A percentile compares a stretch with the other conserved stretches of the same genome.
phyloP scores from a whole-genome alignment of 225 moss, liverwort and hornwort species.

The Pseudoscleropodium purum region DNA sequence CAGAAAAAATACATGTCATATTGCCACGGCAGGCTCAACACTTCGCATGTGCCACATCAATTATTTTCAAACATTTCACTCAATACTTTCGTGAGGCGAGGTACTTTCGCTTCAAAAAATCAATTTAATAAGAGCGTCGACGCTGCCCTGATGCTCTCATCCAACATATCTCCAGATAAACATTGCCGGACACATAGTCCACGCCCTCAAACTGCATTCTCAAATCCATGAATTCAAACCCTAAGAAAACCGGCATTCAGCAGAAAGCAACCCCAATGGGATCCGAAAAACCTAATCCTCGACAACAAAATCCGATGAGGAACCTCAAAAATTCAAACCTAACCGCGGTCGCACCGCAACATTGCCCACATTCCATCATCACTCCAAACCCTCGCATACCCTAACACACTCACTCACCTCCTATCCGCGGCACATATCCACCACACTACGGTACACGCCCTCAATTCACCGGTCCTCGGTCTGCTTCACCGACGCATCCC shows the following conservation, averaged over 20 bases:
- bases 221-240: not conserved
- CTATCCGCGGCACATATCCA: not conserved
- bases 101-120: not conserved
- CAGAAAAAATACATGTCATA: not conserved
- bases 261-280: not conserved
- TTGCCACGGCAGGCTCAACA: not conserved
- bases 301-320: not conserved
- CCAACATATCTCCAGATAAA: not conserved
- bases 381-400: conserved; percentile 1
- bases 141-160: not conserved
- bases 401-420: conserved; percentile 4
- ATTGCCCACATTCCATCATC: not conserved
- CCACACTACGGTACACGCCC: not conserved
- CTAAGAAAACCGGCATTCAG: not conserved
- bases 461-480: not conserved
- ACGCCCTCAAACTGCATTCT: not conserved
- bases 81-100: not conserved
- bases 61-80: not conserved
- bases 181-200: not conserved
- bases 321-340: not conserved
- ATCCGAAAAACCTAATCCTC: not conserved
- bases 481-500: not conserved
- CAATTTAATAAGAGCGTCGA: not conserved
- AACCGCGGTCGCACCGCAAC: not conserved
- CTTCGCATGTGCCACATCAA: not conserved